phyloP scores from a whole-genome alignment of 2,329 filamentous ascomycete species.

The Xylariaceae sp. region DNA sequence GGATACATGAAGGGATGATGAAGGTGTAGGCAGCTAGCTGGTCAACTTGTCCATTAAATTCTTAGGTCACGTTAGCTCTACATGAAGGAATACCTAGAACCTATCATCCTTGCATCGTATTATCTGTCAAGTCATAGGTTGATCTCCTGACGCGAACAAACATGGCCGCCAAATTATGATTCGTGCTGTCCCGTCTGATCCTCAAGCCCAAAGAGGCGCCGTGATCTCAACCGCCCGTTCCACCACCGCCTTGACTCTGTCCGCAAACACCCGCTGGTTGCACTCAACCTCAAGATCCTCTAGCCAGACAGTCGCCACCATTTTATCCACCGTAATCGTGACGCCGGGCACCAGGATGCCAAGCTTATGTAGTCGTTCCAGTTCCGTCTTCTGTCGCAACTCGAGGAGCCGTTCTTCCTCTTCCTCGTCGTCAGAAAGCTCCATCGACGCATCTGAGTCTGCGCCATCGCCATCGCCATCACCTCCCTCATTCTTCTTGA shows the following conservation, averaged over 20 bases:
- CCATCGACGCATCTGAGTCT: slow-evolving; percentile 35
- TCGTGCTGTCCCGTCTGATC: slow-evolving; percentile 27
- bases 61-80: no score
- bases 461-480: slow-evolving; percentile 29
- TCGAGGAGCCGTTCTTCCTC: slow-evolving; percentile 43
- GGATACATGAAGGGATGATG: no score
- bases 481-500: slow-evolving; percentile 28
- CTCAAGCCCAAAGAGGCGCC: slow-evolving; percentile 58
- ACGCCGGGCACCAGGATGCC: slow-evolving; percentile 90
- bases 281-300: slow-evolving; percentile 91
- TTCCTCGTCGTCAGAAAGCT: slow-evolving; percentile 33
- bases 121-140: background rate
- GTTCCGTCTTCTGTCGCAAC: slow-evolving; percentile 58
- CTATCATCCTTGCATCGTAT: no score
- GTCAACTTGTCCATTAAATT: no score
- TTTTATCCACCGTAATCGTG: slow-evolving; percentile 80
- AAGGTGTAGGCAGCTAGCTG: no score
- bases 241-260: slow-evolving; percentile 81
- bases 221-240: slow-evolving; percentile 86
- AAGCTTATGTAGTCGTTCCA: slow-evolving; percentile 71
- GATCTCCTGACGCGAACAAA: background rate
- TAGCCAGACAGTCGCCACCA: slow-evolving; percentile 83
- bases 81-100: no score
- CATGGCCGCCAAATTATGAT: background rate
- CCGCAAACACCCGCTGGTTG: slow-evolving; percentile 67